phyloP scores from a whole-genome alignment of 2,329 filamentous ascomycete species.

The Neofusicoccum kwambonambiense region DNA sequence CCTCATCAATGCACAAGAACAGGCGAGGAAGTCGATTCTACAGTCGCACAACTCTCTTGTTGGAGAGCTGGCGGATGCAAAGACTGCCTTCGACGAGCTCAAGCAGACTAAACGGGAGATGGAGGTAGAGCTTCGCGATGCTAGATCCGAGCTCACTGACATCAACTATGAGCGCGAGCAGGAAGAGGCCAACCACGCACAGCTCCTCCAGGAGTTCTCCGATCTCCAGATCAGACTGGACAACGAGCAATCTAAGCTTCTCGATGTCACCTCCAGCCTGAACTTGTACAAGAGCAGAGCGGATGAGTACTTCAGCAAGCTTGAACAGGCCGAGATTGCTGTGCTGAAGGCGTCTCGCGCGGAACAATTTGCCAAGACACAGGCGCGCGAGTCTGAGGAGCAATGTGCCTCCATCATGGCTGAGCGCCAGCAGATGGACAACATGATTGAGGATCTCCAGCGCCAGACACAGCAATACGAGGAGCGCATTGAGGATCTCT shows the following conservation, averaged over 20 bases:
- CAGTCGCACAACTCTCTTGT: constrained; percentile 84
- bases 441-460: constrained; percentile 83
- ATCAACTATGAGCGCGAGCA: constrained; percentile 76
- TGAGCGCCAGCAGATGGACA: constrained; percentile 87
- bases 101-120: constrained; percentile 75
- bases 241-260: constrained; percentile 78
- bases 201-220: constrained; percentile 87
- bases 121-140: constrained; percentile 85
- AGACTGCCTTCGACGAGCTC: constrained; percentile 81
- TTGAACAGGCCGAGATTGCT: constrained; percentile 94
- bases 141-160: constrained; percentile 79
- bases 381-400: constrained; percentile 88
- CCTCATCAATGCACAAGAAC: constrained; percentile 87
- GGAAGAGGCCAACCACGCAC: constrained; percentile 80
- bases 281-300: constrained; percentile 87
- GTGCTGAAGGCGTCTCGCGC: constrained; percentile 89
- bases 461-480: constrained; percentile 86
- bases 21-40: constrained; percentile 76
- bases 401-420: constrained; percentile 87
- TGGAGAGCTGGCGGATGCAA: constrained; percentile 80
- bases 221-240: constrained; percentile 93
- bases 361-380: constrained; percentile 89
- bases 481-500: constrained; percentile 86
- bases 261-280: constrained; percentile 80
- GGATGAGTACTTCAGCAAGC: constrained; percentile 94